Base-by-base conservation (phyloP, 2,329 filamentous ascomycete species). In the Aspergillus amoenus region DNA sequence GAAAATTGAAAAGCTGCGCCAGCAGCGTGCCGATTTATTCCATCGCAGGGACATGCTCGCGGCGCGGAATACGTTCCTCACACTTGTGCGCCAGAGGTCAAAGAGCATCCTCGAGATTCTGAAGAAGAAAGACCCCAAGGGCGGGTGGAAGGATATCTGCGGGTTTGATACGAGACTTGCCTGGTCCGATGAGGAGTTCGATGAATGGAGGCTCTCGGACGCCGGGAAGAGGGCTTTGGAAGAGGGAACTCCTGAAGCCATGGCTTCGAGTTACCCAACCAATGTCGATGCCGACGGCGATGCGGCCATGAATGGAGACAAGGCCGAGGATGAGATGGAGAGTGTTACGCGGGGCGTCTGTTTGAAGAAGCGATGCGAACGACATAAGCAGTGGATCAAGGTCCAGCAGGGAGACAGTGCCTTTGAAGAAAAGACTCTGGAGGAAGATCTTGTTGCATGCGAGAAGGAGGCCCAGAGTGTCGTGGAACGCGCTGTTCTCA, bases 181-280 rank as follows among this genome's bases (percentile, higher is more conserved):
- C 0, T 80, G 78, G 78, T 75, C 73, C 3, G 79, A 81, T 53
- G 76, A 77, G 47, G 77, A 80, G 60, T 80, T 81, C 57, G 70
- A 77, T 37, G 73, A 75, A 30, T 81, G 79, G 79, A 72, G 78
- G 21, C 58, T 72, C 11, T 74, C 70, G 1, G 68, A 70, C 7
- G 63, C 64, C 15, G 79, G 75, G 15, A 70, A 69, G 56, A 73
- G 68, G 52, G 71, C 74, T 7, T 70, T 80, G 0, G 65, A 71
- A 8, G 72, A 76, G n/a, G 71, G 71, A 7, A 70, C 70, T 4
- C 65, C 72, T 8, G 70, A 73, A 50, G 64, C 71, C 2, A 65
- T 73, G 21, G 68, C 66, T 32, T 58, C 62, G 8, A 67, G 66
- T 51, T 66, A 67, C 42, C 66, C 65, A 4, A 50, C 61, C 17